Conservation (phyloP, 2,329 filamentous ascomycete species). For the Cryphonectria japonica region DNA sequence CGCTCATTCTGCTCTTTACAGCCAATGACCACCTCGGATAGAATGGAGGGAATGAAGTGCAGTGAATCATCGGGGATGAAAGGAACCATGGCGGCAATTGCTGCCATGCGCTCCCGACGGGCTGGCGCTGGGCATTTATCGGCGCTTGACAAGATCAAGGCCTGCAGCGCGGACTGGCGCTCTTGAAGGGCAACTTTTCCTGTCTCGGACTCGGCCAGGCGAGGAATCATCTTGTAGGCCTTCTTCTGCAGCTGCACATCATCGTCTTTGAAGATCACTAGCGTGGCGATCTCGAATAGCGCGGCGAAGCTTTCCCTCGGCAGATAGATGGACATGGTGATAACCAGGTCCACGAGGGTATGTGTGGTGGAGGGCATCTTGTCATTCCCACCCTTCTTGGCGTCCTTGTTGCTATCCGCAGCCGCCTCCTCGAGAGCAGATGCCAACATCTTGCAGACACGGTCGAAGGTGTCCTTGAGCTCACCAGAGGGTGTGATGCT, state of each 20-base stretch:
- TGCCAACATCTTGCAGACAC: constrained; percentile 84
- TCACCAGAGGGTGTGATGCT: constrained; percentile 82
- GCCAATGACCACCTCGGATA: constrained; percentile 93
- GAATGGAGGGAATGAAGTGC: constrained; percentile 88
- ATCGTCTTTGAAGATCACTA: constrained; percentile 78
- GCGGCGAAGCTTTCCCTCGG: constrained; percentile 82
- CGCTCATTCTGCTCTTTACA: constrained; percentile 98
- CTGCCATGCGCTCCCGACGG: constrained; percentile 81
- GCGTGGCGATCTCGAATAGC: constrained; percentile 83
- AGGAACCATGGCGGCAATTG: constrained; percentile 79
- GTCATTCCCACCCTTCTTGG: constrained; percentile 65
- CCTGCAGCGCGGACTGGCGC: constrained; percentile 77
- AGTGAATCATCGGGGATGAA: constrained; percentile 77
- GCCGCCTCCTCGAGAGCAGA: constrained; percentile 62
- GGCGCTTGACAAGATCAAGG: constrained; percentile 76
- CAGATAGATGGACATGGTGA: constrained; percentile 93
- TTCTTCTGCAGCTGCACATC: constrained; percentile 98
- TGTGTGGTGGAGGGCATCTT: constrained; percentile 91
- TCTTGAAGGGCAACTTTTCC: constrained; percentile 77
- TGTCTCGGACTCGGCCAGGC: constrained; percentile 78
- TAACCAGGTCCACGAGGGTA: constrained; percentile 94
- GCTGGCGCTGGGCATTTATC: constrained; percentile 88
- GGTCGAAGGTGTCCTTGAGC: constrained; percentile 84
- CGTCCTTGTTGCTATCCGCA: constrained; percentile 61
- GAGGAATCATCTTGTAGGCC: constrained; percentile 95